Conservation (phyloP, 139 green algal genomes). For the Pleodorina starrii region DNA sequence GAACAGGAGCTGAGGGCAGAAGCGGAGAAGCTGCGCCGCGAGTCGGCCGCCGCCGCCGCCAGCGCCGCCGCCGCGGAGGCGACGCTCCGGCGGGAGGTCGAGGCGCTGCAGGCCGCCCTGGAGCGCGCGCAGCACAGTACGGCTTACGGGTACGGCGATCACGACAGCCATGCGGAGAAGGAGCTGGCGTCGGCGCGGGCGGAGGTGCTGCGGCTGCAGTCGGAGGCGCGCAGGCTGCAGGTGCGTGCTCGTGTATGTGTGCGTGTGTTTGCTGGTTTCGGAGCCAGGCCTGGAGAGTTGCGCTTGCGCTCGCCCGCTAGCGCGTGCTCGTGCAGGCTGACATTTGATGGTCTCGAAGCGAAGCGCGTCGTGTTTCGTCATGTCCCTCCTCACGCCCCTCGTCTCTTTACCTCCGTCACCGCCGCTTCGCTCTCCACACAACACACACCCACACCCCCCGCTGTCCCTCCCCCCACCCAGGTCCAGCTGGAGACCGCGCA, state of each 20-base stretch:
- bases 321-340: too few relatives aligned
- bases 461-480: too few relatives aligned
- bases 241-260: neutral
- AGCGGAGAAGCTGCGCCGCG: neutral
- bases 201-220: slow-evolving; percentile 30
- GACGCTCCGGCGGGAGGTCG: slow-evolving; percentile 33
- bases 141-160: slow-evolving; percentile 22
- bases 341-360: too few relatives aligned
- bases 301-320: too few relatives aligned
- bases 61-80: slow-evolving; percentile 1
- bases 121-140: slow-evolving; percentile 40
- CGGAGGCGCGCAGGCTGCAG: slow-evolving; percentile 22
- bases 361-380: too few relatives aligned
- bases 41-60: neutral
- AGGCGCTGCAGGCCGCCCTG: slow-evolving; percentile 33
- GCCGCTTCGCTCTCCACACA: too few relatives aligned
- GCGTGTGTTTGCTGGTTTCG: neutral
- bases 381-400: too few relatives aligned
- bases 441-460: too few relatives aligned
- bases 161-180: slow-evolving; percentile 31
- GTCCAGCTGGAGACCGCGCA: slow-evolving; percentile 27
- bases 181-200: slow-evolving; percentile 19
- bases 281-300: too few relatives aligned
- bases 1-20: slow-evolving; percentile 9
- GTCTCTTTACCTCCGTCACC: too few relatives aligned